Percentiles rank a stretch among this genome's conserved stretches.
phyloP scores from a whole-genome alignment of 805 yeast species.

The Nakazawaea peltata region DNA sequence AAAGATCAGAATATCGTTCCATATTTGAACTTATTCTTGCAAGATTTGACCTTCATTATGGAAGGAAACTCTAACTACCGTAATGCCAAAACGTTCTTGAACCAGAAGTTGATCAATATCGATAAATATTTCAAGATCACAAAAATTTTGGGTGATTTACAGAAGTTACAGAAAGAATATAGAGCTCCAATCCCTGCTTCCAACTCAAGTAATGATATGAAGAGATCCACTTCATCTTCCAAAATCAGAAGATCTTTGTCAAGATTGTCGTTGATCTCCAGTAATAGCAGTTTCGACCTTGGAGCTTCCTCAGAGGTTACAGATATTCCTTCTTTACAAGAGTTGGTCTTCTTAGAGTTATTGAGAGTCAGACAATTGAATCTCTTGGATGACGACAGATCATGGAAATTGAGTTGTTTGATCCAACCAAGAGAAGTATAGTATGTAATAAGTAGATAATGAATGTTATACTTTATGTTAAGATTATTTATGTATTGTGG shows the following conservation, averaged over 20 bases:
- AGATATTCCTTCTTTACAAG: slow-evolving; percentile 38
- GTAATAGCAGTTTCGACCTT: neutral
- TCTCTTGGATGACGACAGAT: slow-evolving; percentile 54
- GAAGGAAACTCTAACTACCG: slow-evolving; percentile 74
- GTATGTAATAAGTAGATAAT: neutral
- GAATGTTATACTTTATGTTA: neutral
- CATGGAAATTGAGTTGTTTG: slow-evolving; percentile 63
- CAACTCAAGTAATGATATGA: slow-evolving; percentile 15
- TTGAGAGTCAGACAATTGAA: slow-evolving; percentile 64
- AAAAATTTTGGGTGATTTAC: slow-evolving; percentile 56
- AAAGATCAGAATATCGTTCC: slow-evolving; percentile 63
- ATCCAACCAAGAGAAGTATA: slow-evolving; percentile 42
- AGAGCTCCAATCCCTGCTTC: slow-evolving; percentile 14
- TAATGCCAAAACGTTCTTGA: slow-evolving; percentile 47
- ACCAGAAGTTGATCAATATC: slow-evolving; percentile 57
- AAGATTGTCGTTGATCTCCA: slow-evolving; percentile 5
- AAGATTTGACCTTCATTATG: slow-evolving; percentile 72
- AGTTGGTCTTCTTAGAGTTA: slow-evolving; percentile 56
- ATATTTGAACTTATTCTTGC: slow-evolving; percentile 64
- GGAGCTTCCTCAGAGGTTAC: slow-evolving; percentile 12
- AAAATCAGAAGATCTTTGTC: slow-evolving; percentile 21
- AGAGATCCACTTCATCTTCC: slow-evolving; percentile 24
- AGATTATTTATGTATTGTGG: too few species aligned
- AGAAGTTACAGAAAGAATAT: slow-evolving; percentile 60
- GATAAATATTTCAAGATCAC: slow-evolving; percentile 68